A percentile compares a stretch with the other conserved stretches of the same genome.
Conservation (phyloP, 2,329 filamentous ascomycete genomes). For the Thelonectria rubi region DNA sequence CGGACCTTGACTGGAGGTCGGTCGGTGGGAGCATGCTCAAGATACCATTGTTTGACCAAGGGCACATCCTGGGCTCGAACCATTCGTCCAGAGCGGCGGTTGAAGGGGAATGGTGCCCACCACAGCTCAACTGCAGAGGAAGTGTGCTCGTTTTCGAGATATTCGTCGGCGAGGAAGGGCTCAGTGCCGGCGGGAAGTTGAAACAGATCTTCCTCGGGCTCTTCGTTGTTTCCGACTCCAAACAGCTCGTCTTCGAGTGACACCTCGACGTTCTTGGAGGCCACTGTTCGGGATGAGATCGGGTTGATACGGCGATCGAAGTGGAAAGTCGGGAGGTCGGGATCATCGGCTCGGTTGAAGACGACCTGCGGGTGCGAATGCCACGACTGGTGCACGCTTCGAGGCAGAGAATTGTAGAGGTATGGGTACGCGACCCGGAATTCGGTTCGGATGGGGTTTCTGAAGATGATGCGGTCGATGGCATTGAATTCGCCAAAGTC, state of each 20-base stretch:
- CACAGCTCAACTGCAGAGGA: slow-evolving; percentile 91
- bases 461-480: slow-evolving; percentile 98
- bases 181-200: slow-evolving; percentile 81
- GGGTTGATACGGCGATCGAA: slow-evolving; percentile 98
- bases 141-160: slow-evolving; percentile 88
- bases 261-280: slow-evolving; percentile 90
- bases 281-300: slow-evolving; percentile 92
- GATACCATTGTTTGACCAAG: slow-evolving; percentile 96
- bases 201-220: slow-evolving; percentile 83
- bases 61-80: slow-evolving; percentile 97
- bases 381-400: slow-evolving; percentile 93
- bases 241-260: slow-evolving; percentile 96
- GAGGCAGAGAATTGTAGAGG: slow-evolving; percentile 93
- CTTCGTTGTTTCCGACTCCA: slow-evolving; percentile 77
- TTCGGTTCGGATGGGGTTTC: slow-evolving; percentile 92
- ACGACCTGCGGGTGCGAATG: slow-evolving; percentile 94
- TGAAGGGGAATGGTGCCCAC: slow-evolving; percentile 98
- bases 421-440: slow-evolving; percentile 95
- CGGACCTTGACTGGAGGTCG: slow-evolving; percentile 93
- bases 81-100: slow-evolving; percentile 93
- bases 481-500: slow-evolving; percentile 99
- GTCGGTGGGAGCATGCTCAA: slow-evolving; percentile 90
- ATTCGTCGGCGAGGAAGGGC: slow-evolving; percentile 90
- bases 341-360: slow-evolving; percentile 87
- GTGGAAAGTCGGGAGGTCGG: slow-evolving; percentile 92